These are phyloP conservation scores for Cutaneotrichosporon sp. DNA, from an alignment of 1,284 basidiomycete species.

Conservation along the genomic window DNA sequence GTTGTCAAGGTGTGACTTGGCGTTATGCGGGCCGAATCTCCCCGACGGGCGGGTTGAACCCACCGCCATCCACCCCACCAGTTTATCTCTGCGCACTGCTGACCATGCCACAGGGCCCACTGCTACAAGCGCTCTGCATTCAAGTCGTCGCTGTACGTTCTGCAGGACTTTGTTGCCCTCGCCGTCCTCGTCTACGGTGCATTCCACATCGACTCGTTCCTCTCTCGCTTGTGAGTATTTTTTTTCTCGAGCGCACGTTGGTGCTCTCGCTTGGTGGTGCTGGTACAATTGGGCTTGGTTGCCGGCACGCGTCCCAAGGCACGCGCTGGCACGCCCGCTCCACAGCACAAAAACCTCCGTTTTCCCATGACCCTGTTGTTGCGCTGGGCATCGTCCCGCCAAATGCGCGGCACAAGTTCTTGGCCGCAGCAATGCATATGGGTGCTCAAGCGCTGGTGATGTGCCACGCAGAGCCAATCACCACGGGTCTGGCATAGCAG, in stretches of 20 bases:
- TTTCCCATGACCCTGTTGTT: too few species aligned
- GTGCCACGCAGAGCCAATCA: too few species aligned
- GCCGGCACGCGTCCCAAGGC: too few species aligned
- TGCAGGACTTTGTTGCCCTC: constrained; percentile 71
- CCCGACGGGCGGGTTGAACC: not conserved
- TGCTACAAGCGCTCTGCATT: constrained; percentile 89
- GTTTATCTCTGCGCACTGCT: not conserved
- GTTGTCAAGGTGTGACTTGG: too few species aligned
- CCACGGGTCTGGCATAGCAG: too few species aligned
- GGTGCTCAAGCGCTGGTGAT: too few species aligned
- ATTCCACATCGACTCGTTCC: constrained; percentile 59
- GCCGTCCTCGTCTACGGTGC: constrained; percentile 65
- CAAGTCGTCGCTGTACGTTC: constrained; percentile 73
- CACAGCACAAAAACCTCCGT: too few species aligned
- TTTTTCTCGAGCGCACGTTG: not conserved
- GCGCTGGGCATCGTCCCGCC: too few species aligned
- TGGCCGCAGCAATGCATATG: not conserved
- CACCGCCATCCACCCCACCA: not conserved
- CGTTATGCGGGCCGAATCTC: not conserved
- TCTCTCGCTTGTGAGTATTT: constrained; percentile 34
- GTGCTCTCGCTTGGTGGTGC: too few species aligned
- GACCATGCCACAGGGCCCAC: constrained; percentile 59
- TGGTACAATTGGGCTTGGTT: too few species aligned
- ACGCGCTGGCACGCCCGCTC: too few species aligned
- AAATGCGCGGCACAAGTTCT: not conserved